These are phyloP conservation scores for Rhizophagus sp. DNA, from an alignment of 192 early-diverging fungal species.

Conservation along the genomic window DNA sequence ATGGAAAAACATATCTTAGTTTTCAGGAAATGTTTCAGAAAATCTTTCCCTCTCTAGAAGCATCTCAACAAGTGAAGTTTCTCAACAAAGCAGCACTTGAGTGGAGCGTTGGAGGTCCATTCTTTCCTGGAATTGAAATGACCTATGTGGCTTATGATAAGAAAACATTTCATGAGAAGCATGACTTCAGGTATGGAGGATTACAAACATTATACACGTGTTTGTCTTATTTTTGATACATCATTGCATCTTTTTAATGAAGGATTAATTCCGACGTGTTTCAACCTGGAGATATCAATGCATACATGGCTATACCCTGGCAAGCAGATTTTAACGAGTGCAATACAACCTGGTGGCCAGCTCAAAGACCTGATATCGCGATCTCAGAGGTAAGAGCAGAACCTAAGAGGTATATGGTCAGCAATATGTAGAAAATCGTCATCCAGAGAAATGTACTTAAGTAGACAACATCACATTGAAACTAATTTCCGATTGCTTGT, in stretches of 20 bases:
- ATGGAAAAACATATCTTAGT: no score
- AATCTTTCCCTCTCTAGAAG: no score
- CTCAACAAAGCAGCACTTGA: conserved; percentile 20
- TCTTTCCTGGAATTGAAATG: conserved; percentile 28
- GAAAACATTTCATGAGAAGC: background rate
- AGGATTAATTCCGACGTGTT: conserved; percentile 12
- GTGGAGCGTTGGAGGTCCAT: conserved; percentile 18
- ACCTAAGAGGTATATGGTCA: background rate
- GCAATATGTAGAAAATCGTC: no score
- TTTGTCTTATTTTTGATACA: background rate
- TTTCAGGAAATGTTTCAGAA: no score
- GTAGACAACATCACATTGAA: no score
- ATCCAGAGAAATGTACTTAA: no score
- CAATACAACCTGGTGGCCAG: conserved; percentile 16
- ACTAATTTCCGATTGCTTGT: no score
- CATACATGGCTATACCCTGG: conserved; percentile 25
- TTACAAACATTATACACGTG: no score
- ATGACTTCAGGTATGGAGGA: conserved; percentile 8
- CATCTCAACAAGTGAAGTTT: no score
- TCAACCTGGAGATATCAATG: conserved; percentile 21
- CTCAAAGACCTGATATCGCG: conserved; percentile 20
- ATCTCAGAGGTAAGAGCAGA: background rate
- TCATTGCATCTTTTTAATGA: background rate
- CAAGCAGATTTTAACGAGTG: conserved; percentile 27
- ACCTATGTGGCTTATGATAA: conserved; percentile 11